Conservation (phyloP, 2,329 filamentous ascomycete genomes). For the Hirsutella rhossiliensis region DNA sequence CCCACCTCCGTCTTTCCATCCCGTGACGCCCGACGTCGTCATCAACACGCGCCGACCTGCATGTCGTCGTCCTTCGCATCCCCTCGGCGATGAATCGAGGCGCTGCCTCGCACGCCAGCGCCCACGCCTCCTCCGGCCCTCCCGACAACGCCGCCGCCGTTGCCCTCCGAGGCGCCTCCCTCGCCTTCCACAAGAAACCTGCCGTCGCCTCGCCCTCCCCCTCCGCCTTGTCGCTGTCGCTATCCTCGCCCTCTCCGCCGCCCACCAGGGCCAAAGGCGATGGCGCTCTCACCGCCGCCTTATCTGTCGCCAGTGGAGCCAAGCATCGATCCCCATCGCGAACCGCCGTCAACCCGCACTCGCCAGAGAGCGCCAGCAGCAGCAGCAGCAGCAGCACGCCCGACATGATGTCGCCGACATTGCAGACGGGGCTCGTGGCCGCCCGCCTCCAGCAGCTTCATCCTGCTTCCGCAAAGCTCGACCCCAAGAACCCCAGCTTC, state of each 20-base stretch:
- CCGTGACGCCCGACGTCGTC: neutral
- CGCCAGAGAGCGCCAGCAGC: neutral
- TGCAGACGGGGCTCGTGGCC: conserved; percentile 6
- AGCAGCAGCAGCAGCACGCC: neutral
- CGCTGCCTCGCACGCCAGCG: conserved; percentile 9
- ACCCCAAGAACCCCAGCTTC: conserved; percentile 41
- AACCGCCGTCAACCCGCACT: neutral
- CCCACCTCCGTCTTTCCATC: neutral
- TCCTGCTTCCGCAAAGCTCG: conserved; percentile 11
- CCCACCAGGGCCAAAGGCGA: conserved; percentile 12
- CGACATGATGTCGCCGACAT: neutral
- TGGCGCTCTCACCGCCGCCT: conserved; percentile 32
- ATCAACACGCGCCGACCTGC: neutral
- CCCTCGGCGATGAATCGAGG: conserved; percentile 22
- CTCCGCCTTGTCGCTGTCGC: conserved; percentile 6
- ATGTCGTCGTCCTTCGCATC: conserved; percentile 8
- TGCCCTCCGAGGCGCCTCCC: conserved; percentile 41
- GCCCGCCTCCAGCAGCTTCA: conserved; percentile 11
- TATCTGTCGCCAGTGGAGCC: conserved; percentile 16
- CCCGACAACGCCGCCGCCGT: conserved; percentile 28
- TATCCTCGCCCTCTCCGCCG: neutral
- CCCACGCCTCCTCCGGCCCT: conserved; percentile 9
- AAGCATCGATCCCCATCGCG: neutral
- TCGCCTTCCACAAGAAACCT: conserved; percentile 35
- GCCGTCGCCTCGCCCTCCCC: conserved; percentile 9